phyloP scores from a whole-genome alignment of 768 basidiomycete species.

The Piloderma croceum region DNA sequence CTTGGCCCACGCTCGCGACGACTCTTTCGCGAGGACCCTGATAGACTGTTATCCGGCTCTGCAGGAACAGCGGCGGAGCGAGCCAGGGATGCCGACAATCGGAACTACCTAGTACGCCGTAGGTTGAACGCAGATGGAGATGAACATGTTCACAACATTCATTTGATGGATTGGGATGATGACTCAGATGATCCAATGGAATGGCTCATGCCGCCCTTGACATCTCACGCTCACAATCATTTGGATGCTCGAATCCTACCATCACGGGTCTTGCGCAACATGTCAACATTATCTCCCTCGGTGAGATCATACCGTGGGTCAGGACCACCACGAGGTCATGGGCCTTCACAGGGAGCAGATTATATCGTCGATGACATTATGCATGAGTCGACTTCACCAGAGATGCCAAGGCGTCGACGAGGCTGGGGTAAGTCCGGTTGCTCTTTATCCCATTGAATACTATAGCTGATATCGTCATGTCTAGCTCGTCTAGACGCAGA shows the following conservation, averaged over 20 bases:
- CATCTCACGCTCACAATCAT: background rate
- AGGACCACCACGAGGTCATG: background rate
- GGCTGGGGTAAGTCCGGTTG: slow-evolving; percentile 26
- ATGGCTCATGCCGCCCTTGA: no score
- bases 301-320: background rate
- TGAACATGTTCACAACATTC: background rate
- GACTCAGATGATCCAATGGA: no score
- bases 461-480: background rate
- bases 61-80: background rate
- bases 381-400: background rate
- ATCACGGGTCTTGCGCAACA: background rate
- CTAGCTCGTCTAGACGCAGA: slow-evolving; percentile 40
- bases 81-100: background rate
- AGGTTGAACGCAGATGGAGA: background rate
- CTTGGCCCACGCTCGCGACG: no score
- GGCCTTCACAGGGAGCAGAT: background rate
- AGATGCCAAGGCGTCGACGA: slow-evolving; percentile 22
- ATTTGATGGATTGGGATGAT: no score
- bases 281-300: background rate
- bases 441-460: background rate
- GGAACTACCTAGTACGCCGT: background rate
- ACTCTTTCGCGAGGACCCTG: no score
- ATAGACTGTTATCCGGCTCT: background rate
- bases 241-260: background rate
- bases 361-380: background rate